Percentiles rank a stretch among this genome's conserved stretches.
phyloP scores from a whole-genome alignment of 75 land plant genomes.

The Cupressus sempervirens region DNA sequence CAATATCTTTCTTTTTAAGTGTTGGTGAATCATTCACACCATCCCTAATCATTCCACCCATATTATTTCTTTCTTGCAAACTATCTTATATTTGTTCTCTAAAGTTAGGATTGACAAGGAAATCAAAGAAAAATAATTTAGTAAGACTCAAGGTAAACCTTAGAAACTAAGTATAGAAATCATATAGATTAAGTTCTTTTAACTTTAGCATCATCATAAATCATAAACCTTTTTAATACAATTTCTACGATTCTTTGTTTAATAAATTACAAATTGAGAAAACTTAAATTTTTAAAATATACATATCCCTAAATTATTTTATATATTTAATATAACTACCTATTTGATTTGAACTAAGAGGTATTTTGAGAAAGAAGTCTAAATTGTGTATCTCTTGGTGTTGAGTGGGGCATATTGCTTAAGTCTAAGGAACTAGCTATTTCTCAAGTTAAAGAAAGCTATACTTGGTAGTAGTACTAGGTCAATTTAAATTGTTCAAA shows the following conservation, averaged over 20 bases:
- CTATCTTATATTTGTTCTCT: too few species aligned
- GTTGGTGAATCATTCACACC: constrained; percentile 71
- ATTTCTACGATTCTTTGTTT: too few species aligned
- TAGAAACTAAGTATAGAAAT: not conserved
- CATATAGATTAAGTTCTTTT: not conserved
- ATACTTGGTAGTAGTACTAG: too few species aligned
- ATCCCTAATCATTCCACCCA: constrained; percentile 69
- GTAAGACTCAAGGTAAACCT: not conserved
- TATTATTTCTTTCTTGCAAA: constrained; percentile 51
- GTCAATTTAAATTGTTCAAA: too few species aligned
- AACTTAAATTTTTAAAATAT: too few species aligned
- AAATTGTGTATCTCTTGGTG: too few species aligned
- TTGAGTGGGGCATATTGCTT: too few species aligned
- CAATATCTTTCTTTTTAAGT: constrained; percentile 31
- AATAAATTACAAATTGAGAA: too few species aligned
- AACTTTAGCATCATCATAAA: not conserved
- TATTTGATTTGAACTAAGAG: not conserved
- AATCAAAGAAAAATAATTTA: not conserved
- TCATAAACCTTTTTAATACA: too few species aligned
- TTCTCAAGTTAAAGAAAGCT: too few species aligned
- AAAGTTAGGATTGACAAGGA: not conserved
- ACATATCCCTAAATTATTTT: not conserved
- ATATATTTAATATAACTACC: not conserved
- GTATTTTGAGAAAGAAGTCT: not conserved
- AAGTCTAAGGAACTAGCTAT: too few species aligned